Percentiles rank a stretch among this genome's conserved stretches.
Evolutionary conservation across 2,329 filamentous ascomycete species (phyloP).

Genomic region (Tolypocladium paradoxum): DNA sequence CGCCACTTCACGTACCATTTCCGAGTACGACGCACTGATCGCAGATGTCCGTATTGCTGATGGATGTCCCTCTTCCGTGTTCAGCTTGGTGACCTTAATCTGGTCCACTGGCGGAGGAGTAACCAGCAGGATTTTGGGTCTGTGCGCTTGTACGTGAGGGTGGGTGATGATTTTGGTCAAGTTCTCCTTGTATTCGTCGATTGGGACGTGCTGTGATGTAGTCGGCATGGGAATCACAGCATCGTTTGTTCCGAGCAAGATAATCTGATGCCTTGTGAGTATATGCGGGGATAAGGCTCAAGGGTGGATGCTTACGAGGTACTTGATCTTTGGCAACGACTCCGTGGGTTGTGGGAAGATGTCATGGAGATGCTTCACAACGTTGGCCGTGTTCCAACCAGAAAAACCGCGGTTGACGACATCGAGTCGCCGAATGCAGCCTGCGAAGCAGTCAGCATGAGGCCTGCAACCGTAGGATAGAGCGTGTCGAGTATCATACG

Average conservation of each 20-base stretch:
- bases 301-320: slow-evolving; percentile 41
- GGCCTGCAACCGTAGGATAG: not conserved
- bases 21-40: slow-evolving; percentile 45
- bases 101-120: slow-evolving; percentile 78
- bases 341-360: slow-evolving; percentile 58
- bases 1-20: slow-evolving; percentile 55
- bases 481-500: slow-evolving; percentile 33
- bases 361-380: slow-evolving; percentile 54
- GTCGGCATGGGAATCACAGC: slow-evolving; percentile 54
- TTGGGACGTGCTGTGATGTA: slow-evolving; percentile 63
- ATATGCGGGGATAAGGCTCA: not conserved
- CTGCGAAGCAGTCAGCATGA: slow-evolving; percentile 28
- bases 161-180: slow-evolving; percentile 63
- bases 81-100: slow-evolving; percentile 45
- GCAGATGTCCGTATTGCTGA: slow-evolving; percentile 32
- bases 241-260: slow-evolving; percentile 89
- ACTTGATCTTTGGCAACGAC: slow-evolving; percentile 49
- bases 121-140: slow-evolving; percentile 63
- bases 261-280: slow-evolving; percentile 36
- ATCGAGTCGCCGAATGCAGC: slow-evolving; percentile 67
- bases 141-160: slow-evolving; percentile 56
- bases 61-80: slow-evolving; percentile 34
- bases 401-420: slow-evolving; percentile 81
- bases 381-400: slow-evolving; percentile 75
- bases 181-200: slow-evolving; percentile 67